phyloP scores from a whole-genome alignment of 768 basidiomycete genomes.

The Cubamyces sp. region DNA sequence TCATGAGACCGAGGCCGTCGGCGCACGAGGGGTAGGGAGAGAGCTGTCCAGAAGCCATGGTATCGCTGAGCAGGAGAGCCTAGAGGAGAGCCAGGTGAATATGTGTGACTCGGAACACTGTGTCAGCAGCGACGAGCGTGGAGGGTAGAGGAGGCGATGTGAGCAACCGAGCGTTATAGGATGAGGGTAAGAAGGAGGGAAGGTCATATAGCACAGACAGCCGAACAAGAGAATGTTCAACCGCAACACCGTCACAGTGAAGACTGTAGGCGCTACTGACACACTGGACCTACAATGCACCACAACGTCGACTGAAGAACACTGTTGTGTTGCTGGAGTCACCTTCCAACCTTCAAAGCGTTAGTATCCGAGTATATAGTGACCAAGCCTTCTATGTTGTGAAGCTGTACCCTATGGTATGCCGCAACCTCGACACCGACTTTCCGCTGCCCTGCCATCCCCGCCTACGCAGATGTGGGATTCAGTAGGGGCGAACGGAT shows the following conservation, averaged over 20 bases:
- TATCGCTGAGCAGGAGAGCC: not conserved
- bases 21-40: conserved; percentile 17
- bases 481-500: no score
- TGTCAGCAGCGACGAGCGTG: no score
- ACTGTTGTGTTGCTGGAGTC: no score
- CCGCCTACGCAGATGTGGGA: no score
- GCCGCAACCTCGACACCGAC: no score
- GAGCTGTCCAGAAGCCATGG: conserved; percentile 15
- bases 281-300: not conserved
- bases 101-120: no score
- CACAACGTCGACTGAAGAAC: not conserved
- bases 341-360: no score
- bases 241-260: conserved; percentile 15
- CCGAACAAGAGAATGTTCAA: not conserved
- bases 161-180: not conserved
- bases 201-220: not conserved
- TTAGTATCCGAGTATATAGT: no score
- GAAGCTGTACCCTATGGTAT: no score
- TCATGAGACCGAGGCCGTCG: conserved; percentile 14
- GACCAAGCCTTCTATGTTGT: no score
- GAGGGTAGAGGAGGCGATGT: not conserved
- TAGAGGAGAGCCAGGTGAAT: not conserved
- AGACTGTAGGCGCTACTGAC: not conserved
- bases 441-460: no score
- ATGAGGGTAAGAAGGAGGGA: not conserved